phyloP scores from a whole-genome alignment of 352 stramenopile species.

The Peronospora belbahrii region DNA sequence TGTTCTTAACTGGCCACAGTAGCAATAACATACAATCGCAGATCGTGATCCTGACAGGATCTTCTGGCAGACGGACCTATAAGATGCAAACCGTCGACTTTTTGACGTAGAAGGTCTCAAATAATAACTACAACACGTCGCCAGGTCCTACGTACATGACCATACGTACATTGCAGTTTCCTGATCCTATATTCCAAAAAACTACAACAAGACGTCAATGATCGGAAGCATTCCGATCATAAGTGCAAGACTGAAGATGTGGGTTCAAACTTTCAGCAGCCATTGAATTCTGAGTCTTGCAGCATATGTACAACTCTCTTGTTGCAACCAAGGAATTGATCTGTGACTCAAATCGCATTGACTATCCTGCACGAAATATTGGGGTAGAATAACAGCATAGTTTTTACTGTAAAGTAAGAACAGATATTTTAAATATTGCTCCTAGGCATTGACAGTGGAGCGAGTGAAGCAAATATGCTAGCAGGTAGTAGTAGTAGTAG shows the following conservation, averaged over 20 bases:
- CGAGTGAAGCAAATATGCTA: too few species aligned
- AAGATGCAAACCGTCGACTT: not conserved
- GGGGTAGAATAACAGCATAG: too few species aligned
- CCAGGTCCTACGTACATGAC: too few species aligned
- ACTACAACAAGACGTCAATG: not conserved
- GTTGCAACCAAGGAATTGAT: slow-evolving; percentile 3
- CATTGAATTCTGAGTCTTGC: not conserved
- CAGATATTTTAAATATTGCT: too few species aligned
- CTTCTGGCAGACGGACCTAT: not conserved
- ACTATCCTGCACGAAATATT: slow-evolving; percentile 21
- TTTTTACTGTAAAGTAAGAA: too few species aligned
- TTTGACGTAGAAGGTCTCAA: not conserved
- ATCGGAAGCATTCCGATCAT: not conserved
- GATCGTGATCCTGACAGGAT: not conserved
- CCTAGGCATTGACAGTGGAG: too few species aligned
- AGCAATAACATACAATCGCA: not conserved
- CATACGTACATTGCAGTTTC: too few species aligned
- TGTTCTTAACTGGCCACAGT: slow-evolving; percentile 4
- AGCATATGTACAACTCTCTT: too few species aligned
- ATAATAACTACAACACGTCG: too few species aligned
- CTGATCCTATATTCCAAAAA: too few species aligned
- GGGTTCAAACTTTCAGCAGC: slow-evolving; percentile 4
- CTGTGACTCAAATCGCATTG: slow-evolving; percentile 14
- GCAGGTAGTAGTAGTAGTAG: too few species aligned
- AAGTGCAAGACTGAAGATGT: not conserved